Conservation (phyloP, 192 early-diverging fungal species). For the Dimargaris xerosporica region DNA sequence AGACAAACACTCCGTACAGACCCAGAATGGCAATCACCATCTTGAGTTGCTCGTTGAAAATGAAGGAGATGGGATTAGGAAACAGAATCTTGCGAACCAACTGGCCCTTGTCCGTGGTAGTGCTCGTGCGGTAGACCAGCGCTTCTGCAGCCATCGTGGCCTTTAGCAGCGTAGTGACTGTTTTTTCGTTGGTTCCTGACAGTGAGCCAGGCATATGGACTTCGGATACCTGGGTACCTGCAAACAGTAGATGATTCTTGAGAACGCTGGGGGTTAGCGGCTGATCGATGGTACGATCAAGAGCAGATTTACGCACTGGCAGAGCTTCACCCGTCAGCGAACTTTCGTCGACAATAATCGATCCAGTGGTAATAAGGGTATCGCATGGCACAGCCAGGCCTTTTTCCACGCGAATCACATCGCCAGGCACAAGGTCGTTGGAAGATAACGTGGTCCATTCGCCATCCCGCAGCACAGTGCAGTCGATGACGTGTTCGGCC, state of each 20-base stretch:
- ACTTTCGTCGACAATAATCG: conserved; percentile 48
- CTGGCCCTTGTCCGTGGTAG: conserved; percentile 38
- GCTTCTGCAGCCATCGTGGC: conserved; percentile 17
- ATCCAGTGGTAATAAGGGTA: conserved; percentile 32
- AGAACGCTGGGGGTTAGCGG: conserved; percentile 21
- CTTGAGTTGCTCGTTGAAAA: conserved; percentile 57
- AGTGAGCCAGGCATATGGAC: too few relatives aligned
- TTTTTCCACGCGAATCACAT: conserved; percentile 40
- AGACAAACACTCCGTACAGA: conserved; percentile 21
- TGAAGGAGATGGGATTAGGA: conserved; percentile 45
- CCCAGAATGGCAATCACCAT: conserved; percentile 35
- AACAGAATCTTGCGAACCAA: conserved; percentile 54
- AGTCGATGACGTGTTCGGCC: conserved; percentile 35
- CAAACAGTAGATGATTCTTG: conserved; percentile 24
- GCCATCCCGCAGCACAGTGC: conserved; percentile 37
- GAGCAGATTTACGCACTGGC: conserved; percentile 51
- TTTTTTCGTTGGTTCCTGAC: too few relatives aligned
- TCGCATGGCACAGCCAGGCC: conserved; percentile 35
- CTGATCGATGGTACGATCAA: conserved; percentile 28
- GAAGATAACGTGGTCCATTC: conserved; percentile 33
- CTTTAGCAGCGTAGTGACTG: conserved; percentile 7
- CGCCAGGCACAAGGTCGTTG: conserved; percentile 49
- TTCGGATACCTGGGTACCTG: conserved; percentile 41
- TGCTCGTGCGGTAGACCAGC: conserved; percentile 30
- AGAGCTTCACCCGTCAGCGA: conserved; percentile 53